Conservation (phyloP, 2,329 filamentous ascomycete genomes). For the Venturia pyrina region DNA sequence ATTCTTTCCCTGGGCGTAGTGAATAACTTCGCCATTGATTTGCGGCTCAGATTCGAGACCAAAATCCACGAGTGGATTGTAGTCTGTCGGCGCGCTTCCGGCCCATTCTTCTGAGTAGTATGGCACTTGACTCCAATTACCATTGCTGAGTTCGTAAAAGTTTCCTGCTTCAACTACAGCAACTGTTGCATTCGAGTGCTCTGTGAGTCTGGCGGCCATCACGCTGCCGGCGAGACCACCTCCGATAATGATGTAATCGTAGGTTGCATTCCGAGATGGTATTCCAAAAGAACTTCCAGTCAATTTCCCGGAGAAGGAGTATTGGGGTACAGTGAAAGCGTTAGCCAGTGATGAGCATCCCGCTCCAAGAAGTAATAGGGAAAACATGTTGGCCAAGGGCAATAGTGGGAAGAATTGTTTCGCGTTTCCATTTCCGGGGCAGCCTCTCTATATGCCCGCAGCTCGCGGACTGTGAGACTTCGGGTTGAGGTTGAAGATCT, state of each 20-base stretch:
- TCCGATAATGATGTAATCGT: constrained; percentile 34
- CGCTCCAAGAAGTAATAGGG: background rate
- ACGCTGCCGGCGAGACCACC: constrained; percentile 45
- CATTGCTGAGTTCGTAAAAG: constrained; percentile 21
- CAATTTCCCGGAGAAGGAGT: background rate
- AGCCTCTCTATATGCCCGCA: too few relatives aligned
- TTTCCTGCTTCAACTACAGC: constrained; percentile 14
- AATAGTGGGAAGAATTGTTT: background rate
- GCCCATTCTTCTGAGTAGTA: constrained; percentile 14
- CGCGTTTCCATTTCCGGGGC: background rate
- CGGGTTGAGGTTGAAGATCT: background rate
- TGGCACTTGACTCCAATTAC: constrained; percentile 19
- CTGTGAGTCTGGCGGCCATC: constrained; percentile 40
- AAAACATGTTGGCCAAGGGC: background rate
- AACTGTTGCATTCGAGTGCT: constrained; percentile 17
- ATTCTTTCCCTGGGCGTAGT: constrained; percentile 21
- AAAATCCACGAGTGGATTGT: constrained; percentile 21
- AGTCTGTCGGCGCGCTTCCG: constrained; percentile 16
- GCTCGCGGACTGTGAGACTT: background rate
- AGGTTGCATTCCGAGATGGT: constrained; percentile 20
- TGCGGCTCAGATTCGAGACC: constrained; percentile 21
- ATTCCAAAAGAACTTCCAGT: constrained; percentile 19
- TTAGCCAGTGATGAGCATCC: background rate
- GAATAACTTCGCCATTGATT: constrained; percentile 15
- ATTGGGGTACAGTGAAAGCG: background rate